phyloP scores from a whole-genome alignment of 2,329 filamentous ascomycete genomes.

The Phoma sp. region DNA sequence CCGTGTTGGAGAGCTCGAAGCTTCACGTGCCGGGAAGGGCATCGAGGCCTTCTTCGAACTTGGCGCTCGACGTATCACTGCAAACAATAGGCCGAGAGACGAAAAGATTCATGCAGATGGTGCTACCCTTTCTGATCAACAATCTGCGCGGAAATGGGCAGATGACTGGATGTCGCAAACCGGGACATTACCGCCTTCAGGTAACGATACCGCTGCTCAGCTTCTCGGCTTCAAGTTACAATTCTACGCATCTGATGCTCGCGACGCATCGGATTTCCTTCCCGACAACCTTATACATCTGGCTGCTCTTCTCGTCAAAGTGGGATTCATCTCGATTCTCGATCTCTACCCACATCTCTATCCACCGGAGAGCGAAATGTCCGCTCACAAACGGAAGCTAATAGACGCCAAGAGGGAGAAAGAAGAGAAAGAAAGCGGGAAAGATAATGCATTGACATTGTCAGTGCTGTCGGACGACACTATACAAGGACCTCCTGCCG shows the following conservation, averaged over 20 bases:
- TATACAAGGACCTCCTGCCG: slow-evolving; percentile 55
- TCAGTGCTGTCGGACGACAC: slow-evolving; percentile 87
- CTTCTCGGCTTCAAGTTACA: slow-evolving; percentile 95
- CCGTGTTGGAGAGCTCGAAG: slow-evolving; percentile 67
- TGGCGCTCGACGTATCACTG: slow-evolving; percentile 70
- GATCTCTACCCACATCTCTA: slow-evolving; percentile 94
- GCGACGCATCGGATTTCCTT: slow-evolving; percentile 76
- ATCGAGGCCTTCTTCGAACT: slow-evolving; percentile 90
- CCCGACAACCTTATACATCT: slow-evolving; percentile 94
- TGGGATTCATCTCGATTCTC: slow-evolving; percentile 90
- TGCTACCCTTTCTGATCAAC: slow-evolving; percentile 49
- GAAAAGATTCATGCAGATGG: slow-evolving; percentile 34
- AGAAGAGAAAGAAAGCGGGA: slow-evolving; percentile 72
- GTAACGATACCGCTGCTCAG: slow-evolving; percentile 91
- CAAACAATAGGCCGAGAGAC: slow-evolving; percentile 38
- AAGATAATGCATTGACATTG: slow-evolving; percentile 81
- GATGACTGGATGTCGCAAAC: slow-evolving; percentile 79
- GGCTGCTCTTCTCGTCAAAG: slow-evolving; percentile 90
- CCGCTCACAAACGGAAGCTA: slow-evolving; percentile 70
- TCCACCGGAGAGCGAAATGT: slow-evolving; percentile 84
- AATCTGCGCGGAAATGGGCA: slow-evolving; percentile 45
- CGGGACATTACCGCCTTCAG: slow-evolving; percentile 79
- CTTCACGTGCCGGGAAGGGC: slow-evolving; percentile 54
- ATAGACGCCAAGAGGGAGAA: slow-evolving; percentile 71
- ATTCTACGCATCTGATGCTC: slow-evolving; percentile 85